phyloP scores from a whole-genome alignment of 176 grass and related monocot genomes.

The Eremochloa ophiuroides region DNA sequence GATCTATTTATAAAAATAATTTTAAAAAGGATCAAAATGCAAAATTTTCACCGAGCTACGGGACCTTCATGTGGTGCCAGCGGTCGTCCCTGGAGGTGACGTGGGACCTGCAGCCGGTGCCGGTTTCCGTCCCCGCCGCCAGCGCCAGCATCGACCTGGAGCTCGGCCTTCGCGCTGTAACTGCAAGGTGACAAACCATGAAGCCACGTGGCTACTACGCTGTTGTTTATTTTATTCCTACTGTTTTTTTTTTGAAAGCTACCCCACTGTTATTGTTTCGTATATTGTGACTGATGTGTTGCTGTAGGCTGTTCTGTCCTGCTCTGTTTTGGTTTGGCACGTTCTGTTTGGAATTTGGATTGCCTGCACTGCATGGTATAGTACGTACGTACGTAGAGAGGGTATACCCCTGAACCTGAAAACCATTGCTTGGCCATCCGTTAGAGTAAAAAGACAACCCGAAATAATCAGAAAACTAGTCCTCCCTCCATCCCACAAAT shows the following conservation, averaged over 20 bases:
- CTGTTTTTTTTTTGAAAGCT: not conserved
- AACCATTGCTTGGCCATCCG: too few species aligned
- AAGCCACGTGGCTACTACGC: not conserved
- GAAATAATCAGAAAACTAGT: too few species aligned
- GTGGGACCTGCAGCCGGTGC: conserved; percentile 74
- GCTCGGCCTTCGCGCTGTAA: conserved; percentile 10
- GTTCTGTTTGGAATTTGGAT: conserved; percentile 22
- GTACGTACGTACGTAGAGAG: too few species aligned
- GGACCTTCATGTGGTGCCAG: conserved; percentile 66
- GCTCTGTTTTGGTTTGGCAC: conserved; percentile 11
- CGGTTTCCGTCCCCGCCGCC: conserved; percentile 45
- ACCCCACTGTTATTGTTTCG: too few species aligned
- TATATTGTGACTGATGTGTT: not conserved
- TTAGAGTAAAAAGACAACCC: too few species aligned
- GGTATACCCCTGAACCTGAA: too few species aligned
- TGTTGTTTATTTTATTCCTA: not conserved
- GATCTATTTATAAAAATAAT: too few species aligned
- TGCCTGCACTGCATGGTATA: too few species aligned
- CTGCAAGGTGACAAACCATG: conserved; percentile 46
- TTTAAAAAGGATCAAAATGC: too few species aligned
- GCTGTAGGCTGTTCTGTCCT: not conserved
- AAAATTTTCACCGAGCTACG: too few species aligned
- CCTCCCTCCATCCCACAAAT: too few species aligned
- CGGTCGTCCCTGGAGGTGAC: conserved; percentile 27
- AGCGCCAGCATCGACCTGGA: conserved; percentile 11